Evolutionary conservation across 805 yeast genomes (phyloP).

Genomic region (Barnettozyma siamensis): DNA sequence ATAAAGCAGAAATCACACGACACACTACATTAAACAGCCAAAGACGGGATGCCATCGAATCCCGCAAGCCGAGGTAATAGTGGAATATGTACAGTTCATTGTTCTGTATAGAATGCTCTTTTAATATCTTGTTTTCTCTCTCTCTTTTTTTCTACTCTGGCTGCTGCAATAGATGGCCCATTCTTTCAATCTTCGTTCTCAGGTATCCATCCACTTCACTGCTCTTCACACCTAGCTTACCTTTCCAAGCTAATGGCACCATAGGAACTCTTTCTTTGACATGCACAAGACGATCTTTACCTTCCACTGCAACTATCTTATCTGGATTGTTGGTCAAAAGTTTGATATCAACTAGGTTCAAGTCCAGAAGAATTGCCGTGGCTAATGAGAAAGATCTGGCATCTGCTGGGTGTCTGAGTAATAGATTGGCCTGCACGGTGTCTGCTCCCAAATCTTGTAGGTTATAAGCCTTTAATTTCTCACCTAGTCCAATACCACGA

Average conservation of each 20-base stretch:
- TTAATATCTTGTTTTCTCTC: background rate
- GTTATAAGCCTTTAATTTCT: slow-evolving; percentile 93
- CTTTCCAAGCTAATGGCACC: slow-evolving; percentile 91
- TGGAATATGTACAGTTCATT: no score
- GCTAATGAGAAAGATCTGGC: slow-evolving; percentile 93
- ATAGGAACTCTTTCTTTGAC: slow-evolving; percentile 91
- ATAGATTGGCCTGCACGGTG: slow-evolving; percentile 91
- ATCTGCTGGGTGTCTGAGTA: slow-evolving; percentile 95
- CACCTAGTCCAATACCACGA: slow-evolving; percentile 97
- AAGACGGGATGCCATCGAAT: no score
- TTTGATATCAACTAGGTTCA: slow-evolving; percentile 66
- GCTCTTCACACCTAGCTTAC: slow-evolving; percentile 53
- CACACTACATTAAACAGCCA: no score
- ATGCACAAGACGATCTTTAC: slow-evolving; percentile 62
- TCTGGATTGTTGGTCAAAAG: slow-evolving; percentile 94
- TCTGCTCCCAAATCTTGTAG: slow-evolving; percentile 98
- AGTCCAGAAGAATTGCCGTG: slow-evolving; percentile 83
- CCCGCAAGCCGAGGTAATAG: no score
- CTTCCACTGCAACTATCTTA: slow-evolving; percentile 91
- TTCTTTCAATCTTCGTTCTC: slow-evolving; percentile 89
- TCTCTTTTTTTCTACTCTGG: slow-evolving; percentile 21
- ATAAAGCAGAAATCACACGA: no score
- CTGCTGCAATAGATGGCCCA: slow-evolving; percentile 84
- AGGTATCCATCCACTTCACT: slow-evolving; percentile 89
- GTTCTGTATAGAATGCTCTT: no score